Evolutionary conservation across 495 filamentous ascomycete genomes (phyloP).

Genomic region (Tuber borchii): DNA sequence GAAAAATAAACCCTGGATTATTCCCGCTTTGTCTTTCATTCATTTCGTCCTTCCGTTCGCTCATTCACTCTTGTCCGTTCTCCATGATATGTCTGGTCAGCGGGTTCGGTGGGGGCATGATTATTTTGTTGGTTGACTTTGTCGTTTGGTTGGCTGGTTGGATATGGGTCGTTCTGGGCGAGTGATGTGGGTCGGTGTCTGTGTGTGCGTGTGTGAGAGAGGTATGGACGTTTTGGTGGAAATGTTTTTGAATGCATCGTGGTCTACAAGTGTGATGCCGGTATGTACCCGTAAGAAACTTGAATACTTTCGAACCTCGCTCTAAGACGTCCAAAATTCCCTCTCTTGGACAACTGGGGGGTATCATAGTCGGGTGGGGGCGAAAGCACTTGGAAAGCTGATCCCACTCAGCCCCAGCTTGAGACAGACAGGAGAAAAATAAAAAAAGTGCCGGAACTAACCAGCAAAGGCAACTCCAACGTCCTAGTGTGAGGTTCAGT

Average conservation of each 20-base stretch:
- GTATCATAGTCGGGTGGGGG: background rate
- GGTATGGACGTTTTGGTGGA: background rate
- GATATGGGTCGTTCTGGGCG: background rate
- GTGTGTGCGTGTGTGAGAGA: background rate
- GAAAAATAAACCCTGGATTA: background rate
- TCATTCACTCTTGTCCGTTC: background rate
- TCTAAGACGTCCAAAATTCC: conserved; percentile 2
- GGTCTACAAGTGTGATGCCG: too few species aligned
- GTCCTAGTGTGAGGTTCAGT: background rate
- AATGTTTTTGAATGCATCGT: background rate
- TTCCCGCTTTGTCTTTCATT: background rate
- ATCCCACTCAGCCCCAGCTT: background rate
- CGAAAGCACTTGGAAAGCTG: background rate
- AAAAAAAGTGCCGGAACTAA: background rate
- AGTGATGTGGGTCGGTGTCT: too few species aligned
- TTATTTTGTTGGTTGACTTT: background rate
- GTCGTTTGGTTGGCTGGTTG: background rate
- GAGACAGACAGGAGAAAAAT: background rate
- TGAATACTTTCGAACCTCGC: background rate
- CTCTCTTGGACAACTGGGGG: background rate
- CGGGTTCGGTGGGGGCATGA: background rate
- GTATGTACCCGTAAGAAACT: background rate
- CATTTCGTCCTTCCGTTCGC: background rate
- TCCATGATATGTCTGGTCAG: background rate
- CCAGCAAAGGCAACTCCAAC: background rate